Conservation (phyloP, 208 protist genomes). For the Leishmania mexicana region DNA sequence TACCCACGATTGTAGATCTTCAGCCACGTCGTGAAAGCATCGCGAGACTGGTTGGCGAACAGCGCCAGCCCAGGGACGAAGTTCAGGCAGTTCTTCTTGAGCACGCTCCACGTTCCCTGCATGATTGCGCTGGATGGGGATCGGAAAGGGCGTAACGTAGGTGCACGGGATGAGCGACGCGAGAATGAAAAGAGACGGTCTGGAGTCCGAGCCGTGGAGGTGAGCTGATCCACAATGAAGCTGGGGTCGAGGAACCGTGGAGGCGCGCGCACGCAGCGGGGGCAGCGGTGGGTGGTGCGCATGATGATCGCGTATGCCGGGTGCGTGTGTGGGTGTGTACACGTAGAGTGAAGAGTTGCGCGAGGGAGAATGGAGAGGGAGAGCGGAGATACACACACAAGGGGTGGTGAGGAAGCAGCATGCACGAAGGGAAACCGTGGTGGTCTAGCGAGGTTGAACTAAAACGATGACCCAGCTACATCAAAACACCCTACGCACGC, state of each 20-base stretch:
- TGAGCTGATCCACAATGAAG: not conserved
- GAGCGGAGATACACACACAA: not conserved
- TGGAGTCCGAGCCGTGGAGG: not conserved
- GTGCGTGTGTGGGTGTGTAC: conserved; percentile 9
- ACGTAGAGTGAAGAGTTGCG: not conserved
- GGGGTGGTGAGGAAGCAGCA: conserved; percentile 2
- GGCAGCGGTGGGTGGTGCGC: not conserved
- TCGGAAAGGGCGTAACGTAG: not conserved
- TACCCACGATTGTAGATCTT: conserved; percentile 87
- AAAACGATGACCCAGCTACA: too few relatives aligned
- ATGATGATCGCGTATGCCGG: not conserved
- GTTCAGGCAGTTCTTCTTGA: conserved; percentile 86
- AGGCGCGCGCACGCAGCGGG: not conserved
- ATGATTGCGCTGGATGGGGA: conserved; percentile 30
- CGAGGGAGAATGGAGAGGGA: not conserved
- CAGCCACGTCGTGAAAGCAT: conserved; percentile 71
- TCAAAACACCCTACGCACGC: too few relatives aligned
- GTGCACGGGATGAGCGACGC: not conserved
- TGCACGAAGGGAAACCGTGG: too few relatives aligned
- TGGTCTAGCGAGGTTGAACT: too few relatives aligned
- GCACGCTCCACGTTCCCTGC: conserved; percentile 79
- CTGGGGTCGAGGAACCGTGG: conserved; percentile 2
- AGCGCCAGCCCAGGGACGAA: conserved; percentile 60
- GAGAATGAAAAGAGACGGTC: not conserved
- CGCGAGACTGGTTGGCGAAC: conserved; percentile 61